Base-by-base conservation (phyloP, 2,329 filamentous ascomycete genomes). In the Arthrinium puccinioides region DNA sequence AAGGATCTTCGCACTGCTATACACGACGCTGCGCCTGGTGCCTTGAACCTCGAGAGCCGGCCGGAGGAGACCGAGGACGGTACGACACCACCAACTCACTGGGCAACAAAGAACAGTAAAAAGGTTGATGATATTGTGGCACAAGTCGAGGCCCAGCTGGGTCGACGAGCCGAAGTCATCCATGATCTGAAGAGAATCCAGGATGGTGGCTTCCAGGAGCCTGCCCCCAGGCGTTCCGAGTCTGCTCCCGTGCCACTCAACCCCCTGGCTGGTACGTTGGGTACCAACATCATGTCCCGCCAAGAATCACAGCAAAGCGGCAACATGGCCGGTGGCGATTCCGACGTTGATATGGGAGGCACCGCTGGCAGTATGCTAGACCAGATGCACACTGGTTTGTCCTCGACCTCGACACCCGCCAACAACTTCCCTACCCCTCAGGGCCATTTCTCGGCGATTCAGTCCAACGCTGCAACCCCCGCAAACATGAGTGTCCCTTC, bases 131-230 rank as follows among this genome's bases (percentile, higher is more conserved):
- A 86, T 37, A 80, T 96, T 26, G 72, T 89, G 18, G 70, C 76
- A 28, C 77, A 86, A 38, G 76, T 95, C 2, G 87, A 95, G 62
- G 66, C 71, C 35, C 66, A 77, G 3, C 70, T 85, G n/a, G 80
- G 79, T 14, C 79, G 79, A 38, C 79, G 76, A 44, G 76, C 86
- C 29, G 70, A 74, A 25, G 67, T 73, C 19, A 75, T 84, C 37
- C 74, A 79, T 34, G 70, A 75, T 18, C 70, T 90, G 7, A 71
- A 76, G 25, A 81, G 86, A 31, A 72, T 94, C 29, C 79, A 92
- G 52, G 84, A 85, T 51, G 88, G 87, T 33, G 87, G 87, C 3
- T 79, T 72, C 44, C 75, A 87, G 58, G 77, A 87, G 44, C 72
- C 70, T 6, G 64, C 62, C 5, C 69, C 72, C 4, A 65, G 72